Base-by-base conservation (phyloP, 371 early-diverging fungal genomes). In the Mucor racemosus region DNA sequence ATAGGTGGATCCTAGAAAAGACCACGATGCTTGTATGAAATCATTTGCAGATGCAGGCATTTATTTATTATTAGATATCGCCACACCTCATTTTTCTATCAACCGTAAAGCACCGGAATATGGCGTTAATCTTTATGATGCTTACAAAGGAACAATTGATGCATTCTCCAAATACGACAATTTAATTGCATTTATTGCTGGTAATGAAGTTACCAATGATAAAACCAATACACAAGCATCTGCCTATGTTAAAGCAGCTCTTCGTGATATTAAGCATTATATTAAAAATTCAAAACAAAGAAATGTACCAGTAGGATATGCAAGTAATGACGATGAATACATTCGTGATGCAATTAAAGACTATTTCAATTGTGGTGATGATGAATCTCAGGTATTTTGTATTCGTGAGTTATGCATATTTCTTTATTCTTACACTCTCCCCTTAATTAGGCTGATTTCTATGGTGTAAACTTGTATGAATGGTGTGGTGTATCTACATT, bases 181-280 rank as follows among this genome's bases (percentile, higher is more conserved):
- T 69, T 68, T 86, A n/a, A 68, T 90, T 15, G 94, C 82, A 4
- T 94, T 92, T 77, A 79, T 93, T 68, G 90, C 88, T 15, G 93
- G 94, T 11, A 94, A 94, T 72, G 94, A 93, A 75, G 94, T 92
- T 9, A 86, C 91, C 35, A 91, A 90, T 63, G 88, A 88, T 65
- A 78, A 78, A 34, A 76, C 81, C 17, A 89, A 88, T 13, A 92
- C 92, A 4, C 71, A 75, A 1, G 90, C 94, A 3, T 85, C 91
- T 6, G 89, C 89, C 0, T 90, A 84, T 67, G 92, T 93, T 68
- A 90, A 90, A 63, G 94, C 92, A 11, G 74, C 88, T 4, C 64
- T 92, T 19, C 84, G 93, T 36, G 94, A 94, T 64, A 81, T 87
- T 38, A 93, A 92, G 69, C 75, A 75, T 2, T 90, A 89, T 64